Evolutionary conservation across 139 green algal species (phyloP).

Genomic region (Volvox reticuliferus): DNA sequence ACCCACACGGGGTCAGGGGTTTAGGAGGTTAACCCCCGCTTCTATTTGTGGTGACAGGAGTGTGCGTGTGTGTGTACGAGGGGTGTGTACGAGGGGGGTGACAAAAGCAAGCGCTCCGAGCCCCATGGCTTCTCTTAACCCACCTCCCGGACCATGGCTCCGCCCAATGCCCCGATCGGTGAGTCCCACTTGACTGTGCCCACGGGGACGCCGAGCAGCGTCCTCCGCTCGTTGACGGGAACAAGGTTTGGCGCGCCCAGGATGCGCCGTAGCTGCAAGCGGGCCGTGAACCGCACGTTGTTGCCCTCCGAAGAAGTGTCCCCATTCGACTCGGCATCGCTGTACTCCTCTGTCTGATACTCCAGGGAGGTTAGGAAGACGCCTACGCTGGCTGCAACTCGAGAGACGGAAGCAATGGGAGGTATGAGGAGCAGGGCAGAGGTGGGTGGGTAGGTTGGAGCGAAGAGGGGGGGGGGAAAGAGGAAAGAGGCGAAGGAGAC

Average conservation of each 20-base stretch:
- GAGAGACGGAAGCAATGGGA: not conserved
- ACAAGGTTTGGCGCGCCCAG: slow-evolving; percentile 30
- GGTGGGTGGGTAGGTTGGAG: not conserved
- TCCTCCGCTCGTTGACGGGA: not conserved
- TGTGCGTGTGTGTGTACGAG: too few species aligned
- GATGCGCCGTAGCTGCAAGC: slow-evolving; percentile 27
- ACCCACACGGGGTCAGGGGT: too few species aligned
- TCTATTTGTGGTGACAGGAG: too few species aligned
- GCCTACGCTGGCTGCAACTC: slow-evolving; percentile 9
- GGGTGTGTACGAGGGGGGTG: too few species aligned
- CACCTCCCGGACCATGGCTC: slow-evolving; percentile 30
- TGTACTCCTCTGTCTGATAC: too few species aligned
- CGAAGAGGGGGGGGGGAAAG: not conserved
- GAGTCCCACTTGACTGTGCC: slow-evolving; percentile 12
- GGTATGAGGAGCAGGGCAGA: not conserved
- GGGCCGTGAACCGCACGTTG: slow-evolving; percentile 1
- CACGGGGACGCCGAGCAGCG: slow-evolving; percentile 19
- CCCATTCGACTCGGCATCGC: not conserved
- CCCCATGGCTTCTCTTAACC: not conserved
- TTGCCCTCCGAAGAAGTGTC: not conserved
- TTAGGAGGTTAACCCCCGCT: too few species aligned
- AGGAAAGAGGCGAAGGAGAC: too few species aligned
- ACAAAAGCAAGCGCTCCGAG: too few species aligned
- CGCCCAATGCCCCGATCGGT: not conserved
- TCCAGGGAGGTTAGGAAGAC: slow-evolving; percentile 8